Percentiles rank a stretch among this genome's conserved stretches.
Evolutionary conservation across 352 stramenopile genomes (phyloP).

Genomic region (Phytopythium oedochilum): DNA sequence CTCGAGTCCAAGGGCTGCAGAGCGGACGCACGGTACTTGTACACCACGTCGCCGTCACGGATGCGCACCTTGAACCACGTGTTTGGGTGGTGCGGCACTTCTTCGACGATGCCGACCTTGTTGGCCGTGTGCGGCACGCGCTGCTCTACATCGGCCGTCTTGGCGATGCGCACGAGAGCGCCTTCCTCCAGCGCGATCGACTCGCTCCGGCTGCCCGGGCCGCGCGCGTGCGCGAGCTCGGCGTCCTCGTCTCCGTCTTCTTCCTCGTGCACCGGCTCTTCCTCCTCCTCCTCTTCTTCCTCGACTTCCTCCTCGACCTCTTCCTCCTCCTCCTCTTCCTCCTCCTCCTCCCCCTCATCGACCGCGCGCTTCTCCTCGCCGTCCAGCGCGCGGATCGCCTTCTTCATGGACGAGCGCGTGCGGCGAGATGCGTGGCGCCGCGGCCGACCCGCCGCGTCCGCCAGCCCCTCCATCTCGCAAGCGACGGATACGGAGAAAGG

Average conservation of each 20-base stretch:
- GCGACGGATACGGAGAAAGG: not conserved
- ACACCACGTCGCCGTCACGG: constrained; percentile 78
- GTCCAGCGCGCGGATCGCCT: constrained; percentile 12
- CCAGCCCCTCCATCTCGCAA: not conserved
- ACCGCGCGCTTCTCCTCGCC: constrained; percentile 13
- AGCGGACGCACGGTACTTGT: constrained; percentile 83
- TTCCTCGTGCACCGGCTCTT: constrained; percentile 13
- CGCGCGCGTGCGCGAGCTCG: not conserved
- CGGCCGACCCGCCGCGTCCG: constrained; percentile 12
- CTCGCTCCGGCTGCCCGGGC: constrained; percentile 14
- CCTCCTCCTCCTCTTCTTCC: constrained; percentile 38
- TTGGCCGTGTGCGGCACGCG: constrained; percentile 73
- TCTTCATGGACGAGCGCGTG: constrained; percentile 36
- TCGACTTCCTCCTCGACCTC: constrained; percentile 52
- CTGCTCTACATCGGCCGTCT: constrained; percentile 78
- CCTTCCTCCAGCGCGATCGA: constrained; percentile 53
- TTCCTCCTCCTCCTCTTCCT: constrained; percentile 49
- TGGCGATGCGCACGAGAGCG: constrained; percentile 62
- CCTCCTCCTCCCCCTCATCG: constrained; percentile 43
- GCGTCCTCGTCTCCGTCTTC: constrained; percentile 21
- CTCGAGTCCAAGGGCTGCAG: constrained; percentile 47
- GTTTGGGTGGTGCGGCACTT: constrained; percentile 78
- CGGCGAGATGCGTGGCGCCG: constrained; percentile 32
- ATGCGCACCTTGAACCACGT: constrained; percentile 87
- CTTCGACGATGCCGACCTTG: constrained; percentile 80